Base-by-base conservation (phyloP, 2,329 filamentous ascomycete genomes). In the Ophiosphaerella narmari region DNA sequence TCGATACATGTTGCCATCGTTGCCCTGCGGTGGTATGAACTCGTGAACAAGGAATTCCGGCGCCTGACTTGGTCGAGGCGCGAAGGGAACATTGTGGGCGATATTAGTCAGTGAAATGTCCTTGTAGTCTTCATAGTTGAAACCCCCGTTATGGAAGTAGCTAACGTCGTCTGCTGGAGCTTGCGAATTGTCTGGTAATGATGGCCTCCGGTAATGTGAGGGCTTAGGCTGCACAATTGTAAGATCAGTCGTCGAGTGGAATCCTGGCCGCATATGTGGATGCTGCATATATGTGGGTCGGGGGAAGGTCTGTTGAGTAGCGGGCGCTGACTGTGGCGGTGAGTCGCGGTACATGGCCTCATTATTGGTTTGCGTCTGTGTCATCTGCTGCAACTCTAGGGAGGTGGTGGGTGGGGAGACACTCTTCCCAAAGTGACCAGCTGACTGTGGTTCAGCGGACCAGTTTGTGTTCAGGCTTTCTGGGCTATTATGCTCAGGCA, bases 281-380 rank as follows among this genome's bases (percentile, higher is more conserved):
- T 65, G 68, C 32, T 67, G 68, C 65, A 73, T 71, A 46, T 72
- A 75, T 7, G 64, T 57, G 24, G 62, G 63, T 8, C 65, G 65
- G 13, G 75, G 68, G 49, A 80, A 80, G 39, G 65, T 72, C 57
- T 78, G 74, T 52, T 80, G 78, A n/a, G 73, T 75, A 2, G 78
- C 76, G 12, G 78, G 78, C 33, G 78, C 78, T 23, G 78, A 80
- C 54, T 80, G 78, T 7, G 78, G 78, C 33, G 78, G 78, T 4
- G 78, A 79, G 49, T 79, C 77, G 41, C 75, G 76, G 48, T 73
- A 75, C 57, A 65, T 57, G 57, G 48, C 63, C 14, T 71, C 71
- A 35, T 67, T 70, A 7, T 56, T 52, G 46, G 73, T 54, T 11
- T 62, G 62, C 9, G 60, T 57, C 38, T 73, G 65, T 11, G 65